Base-by-base conservation (phyloP, 179 eudicot species). In the Patellifolia procumbens region DNA sequence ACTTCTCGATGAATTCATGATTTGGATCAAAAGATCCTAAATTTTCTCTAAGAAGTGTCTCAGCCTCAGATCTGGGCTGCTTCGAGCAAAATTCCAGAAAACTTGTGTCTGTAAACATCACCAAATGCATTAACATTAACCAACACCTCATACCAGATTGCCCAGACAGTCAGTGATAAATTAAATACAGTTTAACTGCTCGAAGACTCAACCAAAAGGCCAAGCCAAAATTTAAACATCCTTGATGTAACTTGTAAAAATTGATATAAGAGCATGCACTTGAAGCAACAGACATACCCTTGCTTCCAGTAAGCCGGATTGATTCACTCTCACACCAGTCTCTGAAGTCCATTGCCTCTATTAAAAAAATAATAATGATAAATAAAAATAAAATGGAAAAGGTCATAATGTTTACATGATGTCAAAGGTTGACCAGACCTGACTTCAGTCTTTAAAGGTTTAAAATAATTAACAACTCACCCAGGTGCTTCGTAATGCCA, bases 301-400 rank as follows among this genome's bases (percentile, higher is more conserved):
- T 93, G 78, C 93, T 87, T 68, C 98, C 96, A 69, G 89, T 81
- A 70, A 96, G 98, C 88, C 96, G 87, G 65, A 82, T 82, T 78
- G 93, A 94, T 81, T 96, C 97, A 81, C 81, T 91, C 89, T 96
- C 94, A 65, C 99, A 96, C 99, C 99, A 96, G 70, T 89, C 89
- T 81, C 91, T 88, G 86, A 96, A 96, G 80, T 91, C 99, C 88
- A 87, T 82, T 35, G 99, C 99, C 81, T 96, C 99, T 96, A 86
- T 80, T n/a, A n/a, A n/a, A n/a, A n/a, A 87, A 74, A 39, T 65
- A 26, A 8, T 43, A 67, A 35, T 59, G 11, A n/a, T n/a, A n/a
- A n/a, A n/a, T n/a, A n/a, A n/a, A n/a, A n/a, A n/a, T n/a, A n/a
- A n/a, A n/a, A n/a, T 34, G 16, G 13, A 43, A 63, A 68, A 55